These are phyloP conservation scores for Colletotrichum tropicicola DNA, from an alignment of 2,329 filamentous ascomycete genomes.

Conservation along the genomic window DNA sequence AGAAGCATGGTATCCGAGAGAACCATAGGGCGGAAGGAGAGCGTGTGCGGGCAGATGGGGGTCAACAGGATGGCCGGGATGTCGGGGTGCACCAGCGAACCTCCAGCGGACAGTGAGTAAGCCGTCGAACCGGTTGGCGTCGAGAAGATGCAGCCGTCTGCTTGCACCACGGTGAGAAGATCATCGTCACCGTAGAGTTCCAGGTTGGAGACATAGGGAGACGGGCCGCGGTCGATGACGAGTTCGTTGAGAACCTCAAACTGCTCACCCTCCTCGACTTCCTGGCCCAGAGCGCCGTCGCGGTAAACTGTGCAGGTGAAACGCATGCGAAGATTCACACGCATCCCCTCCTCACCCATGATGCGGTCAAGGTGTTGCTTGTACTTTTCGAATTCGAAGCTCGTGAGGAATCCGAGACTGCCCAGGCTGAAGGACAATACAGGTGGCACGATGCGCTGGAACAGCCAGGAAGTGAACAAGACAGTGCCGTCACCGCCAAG, in stretches of 20 bases:
- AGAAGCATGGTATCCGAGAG: constrained; percentile 94
- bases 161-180: constrained; percentile 93
- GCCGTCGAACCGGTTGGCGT: constrained; percentile 95
- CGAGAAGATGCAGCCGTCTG: constrained; percentile 97
- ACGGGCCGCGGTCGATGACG: constrained; percentile 96
- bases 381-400: constrained; percentile 88
- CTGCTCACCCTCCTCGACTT: constrained; percentile 87
- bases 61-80: constrained; percentile 97
- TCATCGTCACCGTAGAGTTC: constrained; percentile 97
- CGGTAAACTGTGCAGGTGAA: constrained; percentile 98
- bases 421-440: constrained; percentile 87
- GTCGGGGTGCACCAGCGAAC: constrained; percentile 94
- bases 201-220: constrained; percentile 95
- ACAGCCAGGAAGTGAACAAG: constrained; percentile 90
- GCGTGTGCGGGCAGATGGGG: constrained; percentile 95
- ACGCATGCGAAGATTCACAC: constrained; percentile 96
- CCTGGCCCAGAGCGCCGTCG: constrained; percentile 66
- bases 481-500: constrained; percentile 89
- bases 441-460: constrained; percentile 86
- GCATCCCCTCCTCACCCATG: constrained; percentile 96
- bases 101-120: constrained; percentile 94
- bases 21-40: constrained; percentile 98
- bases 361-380: constrained; percentile 86
- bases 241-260: constrained; percentile 99
- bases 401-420: constrained; percentile 88